These are phyloP conservation scores for Aspergillus sp. DNA, from an alignment of 2,329 filamentous ascomycete genomes.

Conservation along the genomic window DNA sequence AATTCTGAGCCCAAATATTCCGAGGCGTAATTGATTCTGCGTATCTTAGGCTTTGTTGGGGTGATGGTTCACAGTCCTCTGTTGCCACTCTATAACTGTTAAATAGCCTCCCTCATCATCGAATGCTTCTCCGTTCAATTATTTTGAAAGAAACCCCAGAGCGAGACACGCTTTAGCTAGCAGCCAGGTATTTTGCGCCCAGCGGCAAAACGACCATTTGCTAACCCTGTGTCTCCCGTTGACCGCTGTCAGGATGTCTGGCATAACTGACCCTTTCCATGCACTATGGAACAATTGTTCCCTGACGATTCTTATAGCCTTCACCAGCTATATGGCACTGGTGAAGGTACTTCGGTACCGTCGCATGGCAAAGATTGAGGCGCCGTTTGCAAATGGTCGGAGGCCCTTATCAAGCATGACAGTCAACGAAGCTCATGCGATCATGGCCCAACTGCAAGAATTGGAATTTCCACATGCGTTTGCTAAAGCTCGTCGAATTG, in stretches of 20 bases:
- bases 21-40: too few species aligned
- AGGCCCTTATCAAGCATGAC: constrained; percentile 31
- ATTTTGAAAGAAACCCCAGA: too few species aligned
- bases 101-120: too few species aligned
- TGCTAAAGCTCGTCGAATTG: constrained; percentile 23
- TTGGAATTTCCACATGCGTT: constrained; percentile 34
- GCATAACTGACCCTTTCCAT: neutral
- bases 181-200: too few species aligned
- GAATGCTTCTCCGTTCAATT: too few species aligned
- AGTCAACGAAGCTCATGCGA: constrained; percentile 28
- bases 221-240: too few species aligned
- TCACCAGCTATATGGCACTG: constrained; percentile 4
- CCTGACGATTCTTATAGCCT: neutral
- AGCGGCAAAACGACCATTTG: too few species aligned
- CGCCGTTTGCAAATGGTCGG: neutral
- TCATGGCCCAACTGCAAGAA: constrained; percentile 28
- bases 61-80: too few species aligned
- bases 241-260: neutral
- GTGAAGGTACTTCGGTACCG: constrained; percentile 2
- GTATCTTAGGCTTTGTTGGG: too few species aligned
- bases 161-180: too few species aligned
- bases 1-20: too few species aligned
- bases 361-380: constrained; percentile 1
- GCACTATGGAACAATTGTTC: neutral
- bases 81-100: too few species aligned